These are phyloP conservation scores for Dovyalis caffra DNA, from an alignment of 345 rosid genomes.

Conservation along the genomic window DNA sequence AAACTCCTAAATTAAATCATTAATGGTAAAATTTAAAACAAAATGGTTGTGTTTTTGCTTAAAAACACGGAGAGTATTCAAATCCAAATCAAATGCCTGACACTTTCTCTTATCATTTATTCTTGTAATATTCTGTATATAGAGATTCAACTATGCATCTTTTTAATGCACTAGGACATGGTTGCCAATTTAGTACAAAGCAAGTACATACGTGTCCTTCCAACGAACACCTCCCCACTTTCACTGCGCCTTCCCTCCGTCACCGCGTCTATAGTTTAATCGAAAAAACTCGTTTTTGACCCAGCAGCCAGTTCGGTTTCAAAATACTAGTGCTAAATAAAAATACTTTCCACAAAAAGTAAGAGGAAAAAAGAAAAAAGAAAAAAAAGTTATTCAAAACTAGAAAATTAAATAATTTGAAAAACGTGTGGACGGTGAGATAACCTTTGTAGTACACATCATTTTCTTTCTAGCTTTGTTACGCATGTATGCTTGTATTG, in stretches of 20 bases:
- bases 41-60: too few relatives aligned
- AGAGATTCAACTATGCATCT: not conserved
- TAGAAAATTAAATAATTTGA: slow-evolving; percentile 12
- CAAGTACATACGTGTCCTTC: not conserved
- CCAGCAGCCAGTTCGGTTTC: slow-evolving; percentile 7
- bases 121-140: not conserved
- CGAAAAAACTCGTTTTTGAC: slow-evolving; percentile 37
- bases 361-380: not conserved
- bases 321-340: too few relatives aligned
- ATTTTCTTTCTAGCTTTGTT: not conserved
- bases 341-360: not conserved
- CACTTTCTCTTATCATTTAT: not conserved
- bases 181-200: not conserved
- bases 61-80: too few relatives aligned
- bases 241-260: slow-evolving; percentile 1
- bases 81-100: too few relatives aligned
- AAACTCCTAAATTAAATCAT: too few relatives aligned
- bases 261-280: slow-evolving; percentile 24
- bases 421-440: slow-evolving; percentile 83
- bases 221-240: not conserved
- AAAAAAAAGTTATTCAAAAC: not conserved
- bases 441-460: not conserved
- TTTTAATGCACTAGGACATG: not conserved
- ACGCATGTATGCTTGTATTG: not conserved
- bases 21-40: too few relatives aligned